Evolutionary conservation across 176 grass and related monocot genomes (phyloP).

Genomic region (Microstegium vimineum): DNA sequence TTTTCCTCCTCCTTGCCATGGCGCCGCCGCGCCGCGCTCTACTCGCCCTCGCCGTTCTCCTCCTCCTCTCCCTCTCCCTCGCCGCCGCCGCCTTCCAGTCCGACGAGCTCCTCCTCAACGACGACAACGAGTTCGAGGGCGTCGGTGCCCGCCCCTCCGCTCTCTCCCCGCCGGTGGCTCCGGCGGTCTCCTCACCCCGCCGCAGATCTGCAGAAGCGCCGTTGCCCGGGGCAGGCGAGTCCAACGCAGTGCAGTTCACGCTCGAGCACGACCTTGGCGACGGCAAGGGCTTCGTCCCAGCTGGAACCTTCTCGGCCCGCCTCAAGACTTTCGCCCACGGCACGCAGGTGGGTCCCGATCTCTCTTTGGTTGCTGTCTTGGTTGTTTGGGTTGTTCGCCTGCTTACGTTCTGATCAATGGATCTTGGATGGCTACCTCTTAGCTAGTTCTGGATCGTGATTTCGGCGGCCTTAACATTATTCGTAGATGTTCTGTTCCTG

Average conservation of each 20-base stretch:
- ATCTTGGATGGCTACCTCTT: neutral
- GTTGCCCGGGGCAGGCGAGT: constrained; percentile 33
- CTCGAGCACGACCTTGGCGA: constrained; percentile 73
- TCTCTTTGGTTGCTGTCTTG: neutral
- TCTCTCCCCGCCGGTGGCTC: neutral
- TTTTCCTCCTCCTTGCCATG: constrained; percentile 15
- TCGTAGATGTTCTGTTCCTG: neutral
- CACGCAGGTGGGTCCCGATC: constrained; percentile 38
- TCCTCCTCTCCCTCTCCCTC: constrained; percentile 18
- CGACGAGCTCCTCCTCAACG: constrained; percentile 70
- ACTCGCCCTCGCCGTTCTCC: constrained; percentile 1
- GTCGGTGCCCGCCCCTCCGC: constrained; percentile 16
- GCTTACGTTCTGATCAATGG: neutral
- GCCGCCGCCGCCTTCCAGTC: constrained; percentile 55
- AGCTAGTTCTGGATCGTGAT: neutral
- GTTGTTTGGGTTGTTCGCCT: neutral
- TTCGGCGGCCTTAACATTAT: neutral
- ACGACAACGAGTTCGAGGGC: constrained; percentile 90
- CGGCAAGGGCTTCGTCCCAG: constrained; percentile 51
- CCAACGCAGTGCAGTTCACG: constrained; percentile 72
- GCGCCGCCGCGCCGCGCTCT: constrained; percentile 10
- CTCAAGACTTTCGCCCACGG: constrained; percentile 86
- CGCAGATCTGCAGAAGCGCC: constrained; percentile 44
- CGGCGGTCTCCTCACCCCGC: constrained; percentile 15
- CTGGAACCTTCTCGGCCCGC: constrained; percentile 81